Evolutionary conservation across 306 rosid species (phyloP), one percentile per base, ranked within the genome.

Genomic region (Elaeagnus macrophylla): DNA sequence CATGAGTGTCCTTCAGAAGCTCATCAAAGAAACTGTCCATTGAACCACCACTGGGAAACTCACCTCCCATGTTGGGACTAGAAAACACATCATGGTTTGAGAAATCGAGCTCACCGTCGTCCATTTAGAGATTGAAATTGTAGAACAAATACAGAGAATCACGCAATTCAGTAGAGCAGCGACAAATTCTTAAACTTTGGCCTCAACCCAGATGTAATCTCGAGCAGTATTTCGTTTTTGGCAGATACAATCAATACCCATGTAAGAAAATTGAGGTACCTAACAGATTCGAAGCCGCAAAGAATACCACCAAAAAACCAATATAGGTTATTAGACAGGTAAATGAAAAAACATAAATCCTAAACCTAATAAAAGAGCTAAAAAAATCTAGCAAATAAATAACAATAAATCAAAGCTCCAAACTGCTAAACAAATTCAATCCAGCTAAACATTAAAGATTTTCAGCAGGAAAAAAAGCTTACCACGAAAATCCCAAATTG

Each of bases 1-100:
- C 86, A 39, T 82, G 96, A 17, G 81, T 7, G 47, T 93, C 99
- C 67, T 81, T 84, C 1, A 82, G 64, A 41, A 93, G 79, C 20
- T 88, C 99, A 14, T 83, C 90, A 1, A 87, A 84, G 69, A 87
- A 84, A 54, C 87, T 79, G 58, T 87, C 96, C 88, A 93, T 82
- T 9, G 99, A 93, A 50, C 89, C 76, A 57, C 78, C 81, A 41
- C 77, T 77, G 1, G 79, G 95, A 72, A 80, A 50, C 25, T 86
- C 96, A 11, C 74, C 76, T 10, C 64, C 81, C 62, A 82, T 72
- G 66, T 84, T 84, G 10, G 84, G 77, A 61, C 79, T 74, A 13
- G 89, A 59, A 60, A 84, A 86, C 62, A 76, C 75, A 54, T 83
- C 91, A 0, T 80, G 95, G 70, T 75, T 73, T 35, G 90, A 81